Evolutionary conservation across 1,139 yeast genomes (phyloP).

Genomic region (Geotrichum australiense): DNA sequence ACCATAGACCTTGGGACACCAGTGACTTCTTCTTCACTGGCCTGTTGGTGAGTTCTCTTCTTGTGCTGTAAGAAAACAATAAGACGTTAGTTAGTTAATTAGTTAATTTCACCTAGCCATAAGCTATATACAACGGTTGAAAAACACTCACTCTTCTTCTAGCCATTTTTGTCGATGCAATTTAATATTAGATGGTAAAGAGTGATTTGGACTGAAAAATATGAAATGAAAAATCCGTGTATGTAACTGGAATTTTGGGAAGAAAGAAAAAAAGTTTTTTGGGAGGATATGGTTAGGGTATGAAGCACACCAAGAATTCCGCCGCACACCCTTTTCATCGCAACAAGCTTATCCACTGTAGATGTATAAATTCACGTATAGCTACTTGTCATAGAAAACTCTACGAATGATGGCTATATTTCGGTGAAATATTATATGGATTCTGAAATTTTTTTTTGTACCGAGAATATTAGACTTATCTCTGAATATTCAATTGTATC

Average conservation of each 20-base stretch:
- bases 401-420: too few relatives aligned
- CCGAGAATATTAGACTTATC: too few relatives aligned
- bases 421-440: too few relatives aligned
- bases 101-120: not conserved
- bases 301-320: too few relatives aligned
- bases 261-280: slow-evolving; percentile 3
- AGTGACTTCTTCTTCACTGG: slow-evolving; percentile 59
- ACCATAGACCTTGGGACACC: slow-evolving; percentile 91
- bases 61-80: slow-evolving; percentile 35
- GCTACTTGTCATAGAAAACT: too few relatives aligned
- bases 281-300: slow-evolving; percentile 2
- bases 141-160: slow-evolving; percentile 44
- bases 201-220: not conserved
- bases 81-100: not conserved
- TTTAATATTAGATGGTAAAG: not conserved
- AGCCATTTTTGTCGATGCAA: slow-evolving; percentile 36
- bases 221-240: not conserved
- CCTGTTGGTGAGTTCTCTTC: slow-evolving; percentile 77
- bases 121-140: too few relatives aligned
- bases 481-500: too few relatives aligned
- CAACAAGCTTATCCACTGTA: too few relatives aligned
- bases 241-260: not conserved
- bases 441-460: too few relatives aligned
- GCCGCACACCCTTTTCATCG: too few relatives aligned
- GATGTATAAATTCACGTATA: too few relatives aligned